Base-by-base conservation (phyloP, 108 stramenopile genomes). In the Poteriospumella lacustris region DNA sequence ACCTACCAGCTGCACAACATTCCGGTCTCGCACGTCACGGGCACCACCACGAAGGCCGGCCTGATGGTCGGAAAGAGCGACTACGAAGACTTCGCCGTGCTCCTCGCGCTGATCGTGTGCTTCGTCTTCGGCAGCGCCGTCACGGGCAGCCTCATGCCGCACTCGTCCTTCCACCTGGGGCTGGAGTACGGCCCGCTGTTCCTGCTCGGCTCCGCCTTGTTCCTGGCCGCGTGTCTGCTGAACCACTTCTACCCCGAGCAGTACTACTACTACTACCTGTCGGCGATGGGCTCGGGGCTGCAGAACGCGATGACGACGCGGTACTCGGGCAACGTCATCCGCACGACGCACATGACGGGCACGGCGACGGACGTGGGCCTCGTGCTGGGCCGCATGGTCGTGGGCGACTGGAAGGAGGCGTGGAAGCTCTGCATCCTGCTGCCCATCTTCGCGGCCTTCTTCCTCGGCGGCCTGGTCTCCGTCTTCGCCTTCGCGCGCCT, bases 291-390 rank as follows among this genome's bases (percentile, higher is more conserved):
- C 1, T 76, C 2, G 28, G 76, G 76, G 24, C 29, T 52, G 0
- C 76, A 76, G 76, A 76, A 76, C 42, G 58, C 34, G 28, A 2
- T 76, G 29, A 5, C 58, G 5, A 76, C 76, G n/a, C 12, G 38
- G 58, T 43, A 1, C 33, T 9, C 41, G 0, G 42, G 44, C 0
- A 0, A 2, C 42, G 29, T 59, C 1, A 29, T 76, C 5, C 76
- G 76, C 19, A 76, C 76, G 40, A 76, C 76, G 39, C 76, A 76
- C 58, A 59, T 76, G 58, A 59, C 76, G 24, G 76, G 76, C 58
- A 36, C 15, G 1, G 58, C 58, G 1, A 76, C 76, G 26, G 76
- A 76, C 28, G 26, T 76, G 0, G 76, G 76, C 39, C 58, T 76
- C 31, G 38, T 59, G 31, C 58, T 76, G 28, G 76, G 76, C 42